A percentile compares a stretch with the other conserved stretches of the same genome.
These are phyloP conservation scores for Boletellus ananas DNA, from an alignment of 768 basidiomycete genomes.

Conservation along the genomic window DNA sequence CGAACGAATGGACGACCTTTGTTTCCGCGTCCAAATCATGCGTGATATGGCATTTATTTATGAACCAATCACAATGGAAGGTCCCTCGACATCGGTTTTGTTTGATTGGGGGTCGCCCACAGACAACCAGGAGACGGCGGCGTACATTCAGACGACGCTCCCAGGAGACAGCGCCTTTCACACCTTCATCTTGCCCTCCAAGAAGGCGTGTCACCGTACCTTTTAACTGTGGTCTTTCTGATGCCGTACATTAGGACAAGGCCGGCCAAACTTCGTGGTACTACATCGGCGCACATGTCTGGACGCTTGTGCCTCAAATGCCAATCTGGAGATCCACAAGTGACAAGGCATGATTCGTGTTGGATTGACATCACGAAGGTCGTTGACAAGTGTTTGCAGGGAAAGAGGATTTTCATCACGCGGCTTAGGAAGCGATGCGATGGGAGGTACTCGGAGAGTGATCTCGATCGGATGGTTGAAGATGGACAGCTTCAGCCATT, in stretches of 20 bases:
- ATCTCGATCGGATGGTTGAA: constrained; percentile 38
- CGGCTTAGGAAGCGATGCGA: constrained; percentile 36
- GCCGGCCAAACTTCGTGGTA: constrained; percentile 35
- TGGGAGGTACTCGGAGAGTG: constrained; percentile 28
- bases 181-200: constrained; percentile 47
- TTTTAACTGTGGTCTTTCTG: neutral
- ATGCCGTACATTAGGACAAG: constrained; percentile 29
- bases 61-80: constrained; percentile 55
- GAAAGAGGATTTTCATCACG: constrained; percentile 34
- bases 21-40: constrained; percentile 41
- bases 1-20: constrained; percentile 34
- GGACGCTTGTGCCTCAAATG: constrained; percentile 32
- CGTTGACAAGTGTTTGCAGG: constrained; percentile 8
- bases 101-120: constrained; percentile 49
- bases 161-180: constrained; percentile 36
- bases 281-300: constrained; percentile 50
- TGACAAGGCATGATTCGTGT: constrained; percentile 29
- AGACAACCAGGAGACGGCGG: constrained; percentile 31
- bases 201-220: constrained; percentile 33
- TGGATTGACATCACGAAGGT: neutral
- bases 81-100: constrained; percentile 38
- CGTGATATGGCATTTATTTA: constrained; percentile 46
- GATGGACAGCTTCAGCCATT: constrained; percentile 43
- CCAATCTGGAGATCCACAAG: constrained; percentile 40
- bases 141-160: constrained; percentile 32